These are phyloP conservation scores for Nemania sp. DNA, from an alignment of 2,329 filamentous ascomycete species.

Conservation along the genomic window DNA sequence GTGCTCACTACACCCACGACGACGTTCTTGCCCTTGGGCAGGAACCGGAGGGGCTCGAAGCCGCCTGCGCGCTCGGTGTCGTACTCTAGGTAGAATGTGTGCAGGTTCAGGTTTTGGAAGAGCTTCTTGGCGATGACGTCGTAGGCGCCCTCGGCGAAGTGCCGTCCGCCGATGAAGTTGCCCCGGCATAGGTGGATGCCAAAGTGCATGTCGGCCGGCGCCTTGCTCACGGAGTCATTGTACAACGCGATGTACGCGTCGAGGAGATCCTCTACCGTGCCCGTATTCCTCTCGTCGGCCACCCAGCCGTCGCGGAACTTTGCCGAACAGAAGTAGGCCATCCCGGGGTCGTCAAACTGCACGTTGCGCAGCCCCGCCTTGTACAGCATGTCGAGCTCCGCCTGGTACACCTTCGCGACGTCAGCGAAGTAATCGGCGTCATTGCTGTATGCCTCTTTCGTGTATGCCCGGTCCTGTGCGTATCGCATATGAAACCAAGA, in stretches of 20 bases:
- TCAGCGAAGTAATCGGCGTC: constrained; percentile 68
- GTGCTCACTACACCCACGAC: constrained; percentile 68
- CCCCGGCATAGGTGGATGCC: constrained; percentile 76
- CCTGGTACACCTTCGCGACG: constrained; percentile 67
- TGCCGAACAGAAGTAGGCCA: constrained; percentile 74
- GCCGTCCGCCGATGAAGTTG: constrained; percentile 68
- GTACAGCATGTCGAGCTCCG: constrained; percentile 65
- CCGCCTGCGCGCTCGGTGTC: constrained; percentile 67
- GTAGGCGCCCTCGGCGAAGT: constrained; percentile 70
- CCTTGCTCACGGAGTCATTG: constrained; percentile 69
- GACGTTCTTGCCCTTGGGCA: constrained; percentile 65
- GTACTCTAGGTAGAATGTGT: constrained; percentile 73
- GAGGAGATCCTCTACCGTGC: constrained; percentile 71
- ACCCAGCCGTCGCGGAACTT: constrained; percentile 73
- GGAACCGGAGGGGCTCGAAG: constrained; percentile 65
- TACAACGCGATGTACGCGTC: constrained; percentile 78
- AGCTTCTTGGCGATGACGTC: constrained; percentile 70
- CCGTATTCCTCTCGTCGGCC: constrained; percentile 68
- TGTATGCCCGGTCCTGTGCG: constrained; percentile 60
- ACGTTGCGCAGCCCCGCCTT: constrained; percentile 66
- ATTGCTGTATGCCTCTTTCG: constrained; percentile 58
- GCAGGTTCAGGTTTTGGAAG: constrained; percentile 64
- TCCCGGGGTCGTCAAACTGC: constrained; percentile 70
- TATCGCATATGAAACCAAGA: constrained; percentile 62
- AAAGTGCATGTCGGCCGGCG: constrained; percentile 72